Evolutionary conservation across 345 rosid genomes (phyloP).

Genomic region (Syzygium aqueum): DNA sequence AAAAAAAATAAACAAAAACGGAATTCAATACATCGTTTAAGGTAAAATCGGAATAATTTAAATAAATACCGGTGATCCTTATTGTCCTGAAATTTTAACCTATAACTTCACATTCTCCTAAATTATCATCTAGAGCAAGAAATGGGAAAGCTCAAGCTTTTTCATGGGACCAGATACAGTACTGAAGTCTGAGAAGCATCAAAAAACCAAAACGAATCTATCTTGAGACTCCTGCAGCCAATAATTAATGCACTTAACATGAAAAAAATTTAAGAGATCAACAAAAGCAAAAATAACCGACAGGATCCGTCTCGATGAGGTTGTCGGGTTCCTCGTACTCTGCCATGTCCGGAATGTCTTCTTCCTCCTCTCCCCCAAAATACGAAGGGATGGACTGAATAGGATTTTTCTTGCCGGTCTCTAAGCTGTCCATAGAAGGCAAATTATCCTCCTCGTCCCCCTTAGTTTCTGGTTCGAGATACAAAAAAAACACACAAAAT

Average conservation of each 20-base stretch:
- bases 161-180: background rate
- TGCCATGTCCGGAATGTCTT: conserved; percentile 91
- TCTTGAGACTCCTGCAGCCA: background rate
- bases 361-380: conserved; percentile 83
- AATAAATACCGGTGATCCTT: background rate
- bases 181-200: background rate
- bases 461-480: conserved; percentile 34
- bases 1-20: background rate
- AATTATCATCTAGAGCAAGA: background rate
- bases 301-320: conserved; percentile 53
- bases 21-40: background rate
- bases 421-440: conserved; percentile 85
- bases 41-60: background rate
- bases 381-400: conserved; percentile 70
- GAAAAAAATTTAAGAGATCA: background rate
- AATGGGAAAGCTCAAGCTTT: background rate
- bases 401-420: conserved; percentile 37
- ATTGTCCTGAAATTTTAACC: background rate
- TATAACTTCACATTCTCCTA: background rate
- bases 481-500: background rate
- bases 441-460: conserved; percentile 65
- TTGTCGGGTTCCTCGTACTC: conserved; percentile 77
- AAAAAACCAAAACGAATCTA: background rate
- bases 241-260: background rate
- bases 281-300: background rate